Base-by-base conservation (phyloP, 208 protist species). In the Leishmania mexicana region DNA sequence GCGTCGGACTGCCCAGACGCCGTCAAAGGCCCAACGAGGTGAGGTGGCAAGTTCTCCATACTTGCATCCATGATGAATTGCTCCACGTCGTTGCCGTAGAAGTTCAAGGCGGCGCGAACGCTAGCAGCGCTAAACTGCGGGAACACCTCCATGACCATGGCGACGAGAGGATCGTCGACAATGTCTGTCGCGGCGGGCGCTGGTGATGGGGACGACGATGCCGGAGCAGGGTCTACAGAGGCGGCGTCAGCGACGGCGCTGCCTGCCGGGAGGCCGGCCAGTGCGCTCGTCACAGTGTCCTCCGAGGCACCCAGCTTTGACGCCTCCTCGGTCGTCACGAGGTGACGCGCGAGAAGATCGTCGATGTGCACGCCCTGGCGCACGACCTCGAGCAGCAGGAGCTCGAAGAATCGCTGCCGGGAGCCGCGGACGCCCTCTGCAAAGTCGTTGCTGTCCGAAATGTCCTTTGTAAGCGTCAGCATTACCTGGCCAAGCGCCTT, bases 61-160 rank as follows among this genome's bases (percentile, higher is more conserved):
- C 89, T 93, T 15, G 95, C 95, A 78, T 96, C 95, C 64, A 95
- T 81, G 76, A 98, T 96, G 83, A 98, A 90, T 73, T 97, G 95
- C 87, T 98, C 91, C 58, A 94, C 92, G 84, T 98, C 93, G 80
- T 93, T 90, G 81, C 92, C 89, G 89, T 98, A 98, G 80, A 93
- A 96, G 74, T 88, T 80, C 10, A 98, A 81, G 47, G 93, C 92
- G 17, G 87, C 83, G 31, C 88, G 81, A 1, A 96, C 85, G 58
- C 93, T 92, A 1, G 80, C 58, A 7, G 87, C 54, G 57, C 81
- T 87, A 81, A 93, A 96, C 77, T 95, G 87, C 13, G 95, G 95
- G 76, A 98, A 96, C 28, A 98, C 88, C 21, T 95, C 92, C 78
- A 91, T 78, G n/a, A 98, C 90, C 88, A 96, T 92, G 35, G 77